Conservation (phyloP, 2,329 filamentous ascomycete species). For the Fusarium ambrosium region DNA sequence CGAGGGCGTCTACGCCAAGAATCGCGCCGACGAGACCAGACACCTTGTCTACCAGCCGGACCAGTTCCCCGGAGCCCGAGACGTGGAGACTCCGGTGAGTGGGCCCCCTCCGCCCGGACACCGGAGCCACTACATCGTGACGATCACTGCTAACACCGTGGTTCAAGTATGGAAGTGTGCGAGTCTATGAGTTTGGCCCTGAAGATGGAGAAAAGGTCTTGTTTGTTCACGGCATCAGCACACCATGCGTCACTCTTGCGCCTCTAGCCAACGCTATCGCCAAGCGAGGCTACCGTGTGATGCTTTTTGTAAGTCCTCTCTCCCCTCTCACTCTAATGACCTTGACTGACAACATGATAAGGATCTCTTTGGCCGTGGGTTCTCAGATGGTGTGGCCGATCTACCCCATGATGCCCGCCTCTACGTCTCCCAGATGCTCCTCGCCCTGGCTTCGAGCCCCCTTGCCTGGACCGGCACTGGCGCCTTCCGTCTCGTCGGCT, state of each 20-base stretch:
- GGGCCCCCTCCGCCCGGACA: background rate
- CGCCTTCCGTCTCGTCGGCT: slow-evolving; percentile 79
- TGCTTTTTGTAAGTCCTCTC: slow-evolving; percentile 74
- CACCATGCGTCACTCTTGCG: slow-evolving; percentile 80
- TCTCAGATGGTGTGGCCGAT: slow-evolving; percentile 73
- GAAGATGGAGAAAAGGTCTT: slow-evolving; percentile 79
- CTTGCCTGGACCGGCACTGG: slow-evolving; percentile 73
- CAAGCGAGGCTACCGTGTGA: slow-evolving; percentile 79
- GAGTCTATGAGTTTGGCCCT: slow-evolving; percentile 88
- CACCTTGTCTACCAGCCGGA: slow-evolving; percentile 73
- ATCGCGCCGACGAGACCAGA: slow-evolving; percentile 55
- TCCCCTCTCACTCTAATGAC: slow-evolving; percentile 16
- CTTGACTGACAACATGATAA: slow-evolving; percentile 43
- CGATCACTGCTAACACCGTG: slow-evolving; percentile 14
- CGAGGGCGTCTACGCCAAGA: slow-evolving; percentile 51
- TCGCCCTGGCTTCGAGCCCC: slow-evolving; percentile 77
- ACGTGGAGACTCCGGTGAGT: slow-evolving; percentile 75
- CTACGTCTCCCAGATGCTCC: slow-evolving; percentile 79
- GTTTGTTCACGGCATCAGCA: slow-evolving; percentile 87
- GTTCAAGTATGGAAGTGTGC: slow-evolving; percentile 76
- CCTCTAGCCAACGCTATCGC: slow-evolving; percentile 77
- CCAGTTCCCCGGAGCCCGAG: slow-evolving; percentile 77
- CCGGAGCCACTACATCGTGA: background rate
- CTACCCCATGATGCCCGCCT: slow-evolving; percentile 80
- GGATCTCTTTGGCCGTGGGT: slow-evolving; percentile 79